Percentiles rank a stretch among this genome's conserved stretches.
Evolutionary conservation across 495 filamentous ascomycete genomes (phyloP).

Genomic region (Chaetomium cochliodes): DNA sequence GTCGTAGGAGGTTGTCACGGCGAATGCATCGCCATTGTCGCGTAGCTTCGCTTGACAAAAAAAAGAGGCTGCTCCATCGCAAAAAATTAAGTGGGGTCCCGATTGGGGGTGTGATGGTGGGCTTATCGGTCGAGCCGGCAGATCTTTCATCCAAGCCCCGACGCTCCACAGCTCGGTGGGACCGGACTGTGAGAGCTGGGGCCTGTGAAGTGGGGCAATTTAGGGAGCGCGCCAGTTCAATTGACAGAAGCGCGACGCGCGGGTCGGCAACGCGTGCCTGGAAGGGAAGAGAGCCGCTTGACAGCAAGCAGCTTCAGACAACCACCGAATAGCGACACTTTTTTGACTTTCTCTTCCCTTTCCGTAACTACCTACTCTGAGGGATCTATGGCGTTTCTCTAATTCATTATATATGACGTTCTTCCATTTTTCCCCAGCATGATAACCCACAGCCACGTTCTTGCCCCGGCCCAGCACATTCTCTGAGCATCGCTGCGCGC

Average conservation of each 20-base stretch:
- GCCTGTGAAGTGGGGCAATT: constrained; percentile 22
- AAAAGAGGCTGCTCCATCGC: constrained; percentile 29
- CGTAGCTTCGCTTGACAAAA: constrained; percentile 24
- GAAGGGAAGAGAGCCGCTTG: no score
- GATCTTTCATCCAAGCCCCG: constrained; percentile 31
- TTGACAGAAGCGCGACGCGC: constrained; percentile 9
- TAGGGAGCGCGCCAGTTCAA: constrained; percentile 3
- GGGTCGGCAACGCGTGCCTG: constrained; percentile 15
- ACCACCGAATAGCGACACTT: not conserved
- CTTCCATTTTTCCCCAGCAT: constrained; percentile 7
- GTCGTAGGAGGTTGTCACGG: constrained; percentile 7
- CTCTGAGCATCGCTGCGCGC: not conserved
- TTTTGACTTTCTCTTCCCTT: not conserved
- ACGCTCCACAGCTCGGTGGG: not conserved
- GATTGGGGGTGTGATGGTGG: constrained; percentile 18
- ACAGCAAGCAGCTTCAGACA: not conserved
- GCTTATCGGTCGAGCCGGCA: constrained; percentile 21
- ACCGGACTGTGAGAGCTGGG: not conserved
- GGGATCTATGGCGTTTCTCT: not conserved
- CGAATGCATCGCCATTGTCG: constrained; percentile 22
- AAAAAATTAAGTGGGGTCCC: constrained; percentile 30
- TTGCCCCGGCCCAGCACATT: not conserved
- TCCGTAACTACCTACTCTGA: no score
- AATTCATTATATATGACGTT: not conserved
- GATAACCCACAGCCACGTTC: not conserved